A percentile compares a stretch with the other conserved stretches of the same genome.
Conservation (phyloP, 2,329 filamentous ascomycete genomes). For the Fusarium coffeatum region DNA sequence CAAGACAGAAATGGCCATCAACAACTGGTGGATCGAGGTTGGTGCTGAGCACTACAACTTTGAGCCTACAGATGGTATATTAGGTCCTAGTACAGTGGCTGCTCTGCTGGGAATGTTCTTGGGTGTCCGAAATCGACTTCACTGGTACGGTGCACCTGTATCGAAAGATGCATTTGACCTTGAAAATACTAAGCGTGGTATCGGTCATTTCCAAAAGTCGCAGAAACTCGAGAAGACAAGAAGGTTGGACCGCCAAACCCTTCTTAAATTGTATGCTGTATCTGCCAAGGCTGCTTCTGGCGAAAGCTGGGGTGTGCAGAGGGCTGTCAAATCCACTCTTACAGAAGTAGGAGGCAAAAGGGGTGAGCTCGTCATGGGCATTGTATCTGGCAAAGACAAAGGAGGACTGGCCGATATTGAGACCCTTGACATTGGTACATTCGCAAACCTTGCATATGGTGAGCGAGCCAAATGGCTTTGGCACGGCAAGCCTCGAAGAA, state of each 20-base stretch:
- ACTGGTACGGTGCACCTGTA: slow-evolving; percentile 85
- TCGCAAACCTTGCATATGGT: slow-evolving; percentile 81
- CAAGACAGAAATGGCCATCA: slow-evolving; percentile 87
- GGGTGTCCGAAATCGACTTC: slow-evolving; percentile 88
- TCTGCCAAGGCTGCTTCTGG: slow-evolving; percentile 91
- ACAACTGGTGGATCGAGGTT: slow-evolving; percentile 96
- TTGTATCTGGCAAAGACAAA: slow-evolving; percentile 87
- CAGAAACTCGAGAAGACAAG: slow-evolving; percentile 83
- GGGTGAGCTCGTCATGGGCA: slow-evolving; percentile 94
- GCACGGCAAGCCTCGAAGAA: slow-evolving; percentile 87
- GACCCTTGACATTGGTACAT: slow-evolving; percentile 87
- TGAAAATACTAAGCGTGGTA: slow-evolving; percentile 81
- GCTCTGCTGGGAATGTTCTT: slow-evolving; percentile 88
- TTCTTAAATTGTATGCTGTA: slow-evolving; percentile 81
- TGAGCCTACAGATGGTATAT: slow-evolving; percentile 90
- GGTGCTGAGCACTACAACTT: slow-evolving; percentile 92
- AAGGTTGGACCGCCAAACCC: slow-evolving; percentile 83
- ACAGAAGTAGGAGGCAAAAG: slow-evolving; percentile 94
- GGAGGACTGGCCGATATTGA: slow-evolving; percentile 92
- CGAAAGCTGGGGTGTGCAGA: slow-evolving; percentile 91
- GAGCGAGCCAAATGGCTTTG: slow-evolving; percentile 93
- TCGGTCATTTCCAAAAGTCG: slow-evolving; percentile 89
- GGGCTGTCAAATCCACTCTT: slow-evolving; percentile 94
- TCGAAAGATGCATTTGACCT: slow-evolving; percentile 93
- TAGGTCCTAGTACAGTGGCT: slow-evolving; percentile 91